Percentiles rank a stretch among this genome's conserved stretches.
Conservation (phyloP, 345 rosid species). For the Litchi chinensis region DNA sequence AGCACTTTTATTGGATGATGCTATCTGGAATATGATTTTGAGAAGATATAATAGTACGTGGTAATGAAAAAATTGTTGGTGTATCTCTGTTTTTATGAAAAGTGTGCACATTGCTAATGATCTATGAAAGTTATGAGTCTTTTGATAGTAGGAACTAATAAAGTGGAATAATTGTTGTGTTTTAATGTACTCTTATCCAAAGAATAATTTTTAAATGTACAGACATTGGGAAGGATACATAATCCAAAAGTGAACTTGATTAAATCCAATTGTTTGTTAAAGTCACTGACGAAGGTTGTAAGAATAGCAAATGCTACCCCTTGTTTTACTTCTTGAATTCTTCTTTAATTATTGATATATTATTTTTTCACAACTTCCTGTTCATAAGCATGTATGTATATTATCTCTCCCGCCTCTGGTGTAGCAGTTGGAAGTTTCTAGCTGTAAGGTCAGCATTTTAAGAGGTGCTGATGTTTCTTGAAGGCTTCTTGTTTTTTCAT, state of each 20-base stretch:
- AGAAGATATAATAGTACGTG: not conserved
- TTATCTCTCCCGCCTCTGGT: not conserved
- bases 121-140: not conserved
- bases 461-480: not conserved
- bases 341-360: not conserved
- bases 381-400: not conserved
- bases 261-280: not conserved
- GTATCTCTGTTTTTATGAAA: not conserved
- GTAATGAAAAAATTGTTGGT: not conserved
- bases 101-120: not conserved
- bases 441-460: not conserved
- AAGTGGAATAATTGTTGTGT: not conserved
- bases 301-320: not conserved
- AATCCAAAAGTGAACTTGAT: not conserved
- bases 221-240: not conserved
- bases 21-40: not conserved
- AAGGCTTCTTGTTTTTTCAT: not conserved
- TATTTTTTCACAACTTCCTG: not conserved
- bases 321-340: not conserved
- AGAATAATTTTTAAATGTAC: not conserved
- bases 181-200: not conserved
- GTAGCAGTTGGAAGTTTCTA: conserved; percentile 7
- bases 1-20: not conserved
- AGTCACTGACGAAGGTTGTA: not conserved
- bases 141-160: not conserved